These are phyloP conservation scores for Carex kokanica DNA, from an alignment of 176 grass and related monocot species.

Conservation along the genomic window DNA sequence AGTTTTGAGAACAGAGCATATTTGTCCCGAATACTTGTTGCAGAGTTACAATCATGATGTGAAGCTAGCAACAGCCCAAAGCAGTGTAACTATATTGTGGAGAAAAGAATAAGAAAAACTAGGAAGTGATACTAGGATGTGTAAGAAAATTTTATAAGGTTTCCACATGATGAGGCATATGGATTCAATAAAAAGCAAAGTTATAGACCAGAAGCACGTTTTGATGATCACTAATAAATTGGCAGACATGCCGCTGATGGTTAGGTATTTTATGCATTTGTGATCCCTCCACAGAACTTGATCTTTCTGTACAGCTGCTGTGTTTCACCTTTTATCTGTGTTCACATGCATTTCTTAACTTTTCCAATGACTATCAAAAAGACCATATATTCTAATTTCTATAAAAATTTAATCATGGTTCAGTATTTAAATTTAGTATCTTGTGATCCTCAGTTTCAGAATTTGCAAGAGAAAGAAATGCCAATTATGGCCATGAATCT, in stretches of 20 bases:
- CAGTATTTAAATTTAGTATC: background rate
- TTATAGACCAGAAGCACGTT: conserved; percentile 15
- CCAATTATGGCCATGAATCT: background rate
- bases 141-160: background rate
- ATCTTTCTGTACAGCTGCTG: background rate
- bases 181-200: conserved; percentile 14
- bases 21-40: conserved; percentile 59
- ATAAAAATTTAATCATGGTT: background rate
- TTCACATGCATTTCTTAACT: background rate
- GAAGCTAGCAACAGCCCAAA: conserved; percentile 68
- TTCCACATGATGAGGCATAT: background rate
- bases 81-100: conserved; percentile 63
- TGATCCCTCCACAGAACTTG: conserved; percentile 3
- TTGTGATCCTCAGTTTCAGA: background rate
- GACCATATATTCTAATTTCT: background rate
- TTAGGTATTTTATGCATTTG: too few relatives aligned
- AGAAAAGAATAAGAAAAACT: conserved; percentile 32
- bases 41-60: conserved; percentile 41
- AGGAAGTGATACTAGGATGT: conserved; percentile 29
- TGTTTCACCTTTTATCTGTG: background rate
- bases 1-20: conserved; percentile 69
- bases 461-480: background rate
- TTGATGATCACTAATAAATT: conserved; percentile 11
- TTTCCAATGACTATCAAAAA: background rate
- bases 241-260: background rate